phyloP scores from a whole-genome alignment of 1,139 yeast genomes.

The Hansenula lynferdii region DNA sequence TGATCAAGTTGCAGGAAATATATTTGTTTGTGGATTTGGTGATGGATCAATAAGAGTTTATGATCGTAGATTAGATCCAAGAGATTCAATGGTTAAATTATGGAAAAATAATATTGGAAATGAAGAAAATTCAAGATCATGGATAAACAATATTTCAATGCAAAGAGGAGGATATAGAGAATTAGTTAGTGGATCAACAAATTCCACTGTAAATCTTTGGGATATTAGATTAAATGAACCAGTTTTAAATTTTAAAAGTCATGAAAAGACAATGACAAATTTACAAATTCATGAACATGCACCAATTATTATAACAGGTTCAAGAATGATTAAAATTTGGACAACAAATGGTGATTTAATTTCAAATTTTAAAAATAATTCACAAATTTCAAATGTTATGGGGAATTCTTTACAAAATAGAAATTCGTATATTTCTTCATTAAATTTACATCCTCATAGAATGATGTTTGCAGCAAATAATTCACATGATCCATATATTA shows the following conservation, averaged over 20 bases:
- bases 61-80: conserved; percentile 79
- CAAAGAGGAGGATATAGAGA: conserved; percentile 97
- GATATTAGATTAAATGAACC: conserved; percentile 77
- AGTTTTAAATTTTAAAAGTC: conserved; percentile 57
- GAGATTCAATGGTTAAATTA: conserved; percentile 80
- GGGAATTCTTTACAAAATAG: conserved; percentile 30
- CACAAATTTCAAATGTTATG: conserved; percentile 46
- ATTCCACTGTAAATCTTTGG: conserved; percentile 86
- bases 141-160: conserved; percentile 83
- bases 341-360: conserved; percentile 78
- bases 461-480: conserved; percentile 90
- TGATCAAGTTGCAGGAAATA: conserved; percentile 94
- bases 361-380: conserved; percentile 54
- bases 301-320: conserved; percentile 85
- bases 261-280: conserved; percentile 57
- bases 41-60: conserved; percentile 91
- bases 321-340: conserved; percentile 78
- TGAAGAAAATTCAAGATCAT: conserved; percentile 31
- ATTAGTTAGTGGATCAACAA: conserved; percentile 75
- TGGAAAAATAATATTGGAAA: conserved; percentile 51
- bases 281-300: conserved; percentile 94
- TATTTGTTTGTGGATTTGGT: conserved; percentile 87
- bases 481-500: conserved; percentile 72
- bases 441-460: conserved; percentile 89
- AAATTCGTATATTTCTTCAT: conserved; percentile 52